Conservation (phyloP, 306 rosid genomes). For the Cercis canadensis region DNA sequence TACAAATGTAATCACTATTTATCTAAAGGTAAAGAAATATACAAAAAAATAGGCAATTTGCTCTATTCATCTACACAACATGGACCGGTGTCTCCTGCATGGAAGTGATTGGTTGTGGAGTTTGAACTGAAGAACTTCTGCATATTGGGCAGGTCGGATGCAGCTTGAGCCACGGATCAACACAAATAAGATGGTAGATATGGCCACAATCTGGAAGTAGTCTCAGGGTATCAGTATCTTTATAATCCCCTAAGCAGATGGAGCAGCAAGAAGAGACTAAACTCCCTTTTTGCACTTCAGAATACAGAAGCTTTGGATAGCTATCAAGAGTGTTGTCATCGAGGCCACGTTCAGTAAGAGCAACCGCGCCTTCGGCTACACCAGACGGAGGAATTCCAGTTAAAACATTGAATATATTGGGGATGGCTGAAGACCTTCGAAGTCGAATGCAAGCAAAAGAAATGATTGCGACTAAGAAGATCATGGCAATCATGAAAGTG, state of each 20-base stretch:
- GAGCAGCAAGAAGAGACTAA: constrained; percentile 39
- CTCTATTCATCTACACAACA: not conserved
- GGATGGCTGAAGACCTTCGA: not conserved
- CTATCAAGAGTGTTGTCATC: constrained; percentile 31
- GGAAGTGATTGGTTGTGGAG: not conserved
- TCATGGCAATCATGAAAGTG: constrained; percentile 13
- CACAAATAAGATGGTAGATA: constrained; percentile 46
- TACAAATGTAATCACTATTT: too few species aligned
- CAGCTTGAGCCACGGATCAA: constrained; percentile 57
- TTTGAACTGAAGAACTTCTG: constrained; percentile 37
- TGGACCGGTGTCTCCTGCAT: too few species aligned
- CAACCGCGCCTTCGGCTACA: not conserved
- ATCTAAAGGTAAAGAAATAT: not conserved
- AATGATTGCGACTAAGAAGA: constrained; percentile 14
- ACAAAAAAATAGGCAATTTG: not conserved
- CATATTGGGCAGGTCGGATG: constrained; percentile 61
- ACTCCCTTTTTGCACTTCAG: constrained; percentile 15
- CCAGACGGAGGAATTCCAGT: not conserved
- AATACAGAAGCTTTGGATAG: constrained; percentile 41
- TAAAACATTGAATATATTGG: constrained; percentile 11
- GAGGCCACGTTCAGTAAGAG: constrained; percentile 17
- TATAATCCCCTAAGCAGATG: constrained; percentile 60
- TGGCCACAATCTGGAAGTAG: constrained; percentile 54
- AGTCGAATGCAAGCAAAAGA: constrained; percentile 43
- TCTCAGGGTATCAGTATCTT: constrained; percentile 49